phyloP scores from a whole-genome alignment of 2,329 filamentous ascomycete genomes.

The Aspergillus sp. region DNA sequence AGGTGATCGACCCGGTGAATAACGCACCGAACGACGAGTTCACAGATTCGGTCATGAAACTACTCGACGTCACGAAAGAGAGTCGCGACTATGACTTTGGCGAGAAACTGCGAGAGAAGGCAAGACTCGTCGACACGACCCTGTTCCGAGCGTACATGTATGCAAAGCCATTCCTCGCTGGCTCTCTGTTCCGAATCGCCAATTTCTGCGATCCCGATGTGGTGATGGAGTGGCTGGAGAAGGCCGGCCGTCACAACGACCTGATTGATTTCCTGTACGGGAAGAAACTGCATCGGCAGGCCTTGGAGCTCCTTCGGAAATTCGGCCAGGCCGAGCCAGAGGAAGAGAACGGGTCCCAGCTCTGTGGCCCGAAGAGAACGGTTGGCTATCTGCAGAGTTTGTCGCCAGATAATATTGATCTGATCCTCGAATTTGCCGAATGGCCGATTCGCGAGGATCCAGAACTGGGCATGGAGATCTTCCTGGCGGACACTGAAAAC shows the following conservation, averaged over 20 bases:
- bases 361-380: constrained; percentile 80
- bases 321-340: constrained; percentile 64
- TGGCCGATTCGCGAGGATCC: constrained; percentile 79
- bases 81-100: constrained; percentile 60
- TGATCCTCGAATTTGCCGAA: constrained; percentile 85
- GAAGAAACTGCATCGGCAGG: constrained; percentile 87
- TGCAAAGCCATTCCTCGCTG: constrained; percentile 77
- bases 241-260: constrained; percentile 85
- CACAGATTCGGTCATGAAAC: constrained; percentile 45
- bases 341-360: constrained; percentile 44
- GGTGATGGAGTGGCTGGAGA: constrained; percentile 87
- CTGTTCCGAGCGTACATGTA: constrained; percentile 96
- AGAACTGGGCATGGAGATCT: constrained; percentile 83
- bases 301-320: constrained; percentile 74
- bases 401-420: constrained; percentile 80
- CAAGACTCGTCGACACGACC: constrained; percentile 86
- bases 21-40: constrained; percentile 39
- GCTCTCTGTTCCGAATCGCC: constrained; percentile 87
- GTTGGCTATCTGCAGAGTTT: constrained; percentile 88
- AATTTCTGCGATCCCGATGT: constrained; percentile 97
- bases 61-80: constrained; percentile 51
- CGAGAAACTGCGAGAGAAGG: constrained; percentile 70
- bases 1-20: constrained; percentile 29
- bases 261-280: constrained; percentile 97
- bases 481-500: constrained; percentile 89